These are phyloP conservation scores for Blastobotrys parvus DNA, from an alignment of 805 yeast genomes.

Conservation along the genomic window DNA sequence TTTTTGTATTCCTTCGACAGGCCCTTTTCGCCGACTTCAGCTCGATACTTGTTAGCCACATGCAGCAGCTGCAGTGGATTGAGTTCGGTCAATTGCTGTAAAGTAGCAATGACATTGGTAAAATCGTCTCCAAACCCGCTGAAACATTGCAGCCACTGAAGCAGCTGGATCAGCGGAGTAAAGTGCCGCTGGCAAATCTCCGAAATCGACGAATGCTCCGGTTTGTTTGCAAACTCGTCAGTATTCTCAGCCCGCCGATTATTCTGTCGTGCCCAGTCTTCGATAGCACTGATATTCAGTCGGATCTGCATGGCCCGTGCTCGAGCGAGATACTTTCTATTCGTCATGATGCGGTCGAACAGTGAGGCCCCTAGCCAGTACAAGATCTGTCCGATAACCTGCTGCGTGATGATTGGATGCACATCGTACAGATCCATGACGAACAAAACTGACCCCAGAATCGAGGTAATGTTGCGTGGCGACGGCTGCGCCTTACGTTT, in stretches of 20 bases:
- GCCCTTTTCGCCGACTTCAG: conserved; percentile 73
- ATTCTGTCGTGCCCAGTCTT: conserved; percentile 85
- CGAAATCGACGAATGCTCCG: conserved; percentile 47
- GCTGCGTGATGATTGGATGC: conserved; percentile 68
- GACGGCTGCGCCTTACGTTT: conserved; percentile 79
- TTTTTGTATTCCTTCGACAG: conserved; percentile 46
- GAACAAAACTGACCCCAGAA: conserved; percentile 80
- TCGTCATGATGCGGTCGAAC: conserved; percentile 64
- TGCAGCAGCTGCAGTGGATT: conserved; percentile 65
- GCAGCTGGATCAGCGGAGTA: conserved; percentile 63
- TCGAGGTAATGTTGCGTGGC: conserved; percentile 76
- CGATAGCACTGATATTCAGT: conserved; percentile 74
- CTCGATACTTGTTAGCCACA: conserved; percentile 65
- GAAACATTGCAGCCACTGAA: conserved; percentile 88
- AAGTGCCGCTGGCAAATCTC: conserved; percentile 60
- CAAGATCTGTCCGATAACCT: conserved; percentile 67
- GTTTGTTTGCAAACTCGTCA: conserved; percentile 22
- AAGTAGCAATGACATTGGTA: conserved; percentile 31
- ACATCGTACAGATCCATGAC: conserved; percentile 76
- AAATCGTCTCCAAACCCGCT: conserved; percentile 53
- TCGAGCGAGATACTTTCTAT: conserved; percentile 66
- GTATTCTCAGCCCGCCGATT: conserved; percentile 39
- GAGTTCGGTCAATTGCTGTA: conserved; percentile 54
- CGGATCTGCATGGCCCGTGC: conserved; percentile 84
- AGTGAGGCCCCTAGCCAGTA: conserved; percentile 67